Base-by-base conservation (phyloP, 2,329 filamentous ascomycete genomes). In the Fonsecaea pugnacius region DNA sequence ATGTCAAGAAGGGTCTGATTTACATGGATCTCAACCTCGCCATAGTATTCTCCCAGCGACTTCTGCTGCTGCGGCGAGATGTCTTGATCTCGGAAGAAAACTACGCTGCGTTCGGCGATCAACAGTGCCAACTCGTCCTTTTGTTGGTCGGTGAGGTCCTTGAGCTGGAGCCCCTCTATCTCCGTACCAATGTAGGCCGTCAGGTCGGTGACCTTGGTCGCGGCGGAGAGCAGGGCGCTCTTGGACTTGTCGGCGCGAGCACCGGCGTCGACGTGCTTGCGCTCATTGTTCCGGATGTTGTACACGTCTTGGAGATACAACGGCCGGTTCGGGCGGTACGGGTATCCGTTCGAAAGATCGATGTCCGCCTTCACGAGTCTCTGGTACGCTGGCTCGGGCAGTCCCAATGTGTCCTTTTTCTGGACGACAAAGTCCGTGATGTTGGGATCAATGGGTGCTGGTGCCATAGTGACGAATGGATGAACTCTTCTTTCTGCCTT, bases 261-360 rank as follows among this genome's bases (percentile, higher is more conserved):
- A 2, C 87, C 87, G 0, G 86, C 83, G 57, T 91, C 89, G 10
- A 84, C 70, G 62, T 89, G 81, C 18, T 78, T 75, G 30, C 82
- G 83, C 66, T 83, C 83, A 63, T 82, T 74, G 73, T 85, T 80
- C 18, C 89, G 79, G 72, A 92, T 88, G 54, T 84, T 85, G 75
- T 85, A 86, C 2, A 88, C 87, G 68, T 91, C 89, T 62, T 92
- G 85, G 0, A 91, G 78, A 69, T 87, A 91, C 1, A 91, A 77
- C 0, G 89, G 89, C 54, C 82, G 82, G 0, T 85, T 83, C 1
- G 89, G 89, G 0, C 88, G 84, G 70, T 91, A 91, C 0, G 89
- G 89, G 68, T 91, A 91, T 0, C 89, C 89, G 0, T 85, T 77
- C 0, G 87, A 89, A 1, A 91, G 79, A 72, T 92, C 88, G 59